Evolutionary conservation across 495 filamentous ascomycete species (phyloP), one percentile per base, ranked within the genome.

Genomic region (Thermochaetoides thermophila): DNA sequence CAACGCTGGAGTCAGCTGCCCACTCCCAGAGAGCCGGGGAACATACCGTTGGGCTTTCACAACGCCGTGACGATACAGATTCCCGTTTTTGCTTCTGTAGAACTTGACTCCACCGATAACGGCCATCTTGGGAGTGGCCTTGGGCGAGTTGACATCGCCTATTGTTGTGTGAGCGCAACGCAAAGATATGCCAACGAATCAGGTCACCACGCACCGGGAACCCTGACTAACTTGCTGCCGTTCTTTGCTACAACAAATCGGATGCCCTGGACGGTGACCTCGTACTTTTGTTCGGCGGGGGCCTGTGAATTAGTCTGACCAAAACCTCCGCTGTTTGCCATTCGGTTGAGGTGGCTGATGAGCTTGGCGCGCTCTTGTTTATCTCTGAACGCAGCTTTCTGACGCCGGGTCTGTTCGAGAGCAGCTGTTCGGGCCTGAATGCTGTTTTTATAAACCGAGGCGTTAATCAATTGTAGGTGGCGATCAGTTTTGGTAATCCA

Each of bases 401-500:
- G 62, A 41, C 69, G 68, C 14, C 70, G 61, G 2, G 76, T 79
- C 43, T 79, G 69, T 40, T 84, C 77, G 30, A 89, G 77, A 7
- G 81, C 83, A 46, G 73, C 76, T 1, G 73, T 62, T 22, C 82
- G 66, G n/a, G 71, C 66, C 42, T 76, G 71, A 1, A 66, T 63
- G 34, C 81, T 73, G 53, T 81, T 76, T 44, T 91, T 77, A 55
- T 81, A 92, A 10, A 92, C 68, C 2, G 74, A 68, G 12, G 76
- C 67, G 48, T 92, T 93, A 57, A 95, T 93, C 29, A 94, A 56
- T 53, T 93, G 85, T 56, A 86, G 71, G 43, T 91, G 84, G 32
- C 84, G 78, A 42, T 85, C 84, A 33, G 63, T 74, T 50, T 79
- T 87, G 14, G 78, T 68, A 19, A 92, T 73, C 78, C 83, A 91